Base-by-base conservation (phyloP, 805 yeast genomes). In the Zygotorulaspora chibaensis region DNA sequence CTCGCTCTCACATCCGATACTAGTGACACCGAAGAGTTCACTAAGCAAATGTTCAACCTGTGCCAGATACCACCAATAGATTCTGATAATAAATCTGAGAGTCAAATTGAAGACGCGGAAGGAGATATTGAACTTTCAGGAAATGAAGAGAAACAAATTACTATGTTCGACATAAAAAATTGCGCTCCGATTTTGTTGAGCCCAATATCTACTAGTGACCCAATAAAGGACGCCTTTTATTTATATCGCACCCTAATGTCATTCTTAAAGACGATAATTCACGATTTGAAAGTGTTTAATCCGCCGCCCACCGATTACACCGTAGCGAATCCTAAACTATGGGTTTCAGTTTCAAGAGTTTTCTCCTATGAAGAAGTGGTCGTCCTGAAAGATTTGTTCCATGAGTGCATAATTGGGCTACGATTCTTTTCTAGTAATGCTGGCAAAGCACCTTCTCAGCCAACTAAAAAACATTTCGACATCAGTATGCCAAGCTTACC, bases 321-420 rank as follows among this genome's bases (percentile, higher is more conserved):
- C 12, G 80, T 75, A 8, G 69, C 75, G 41, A 69, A 75, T 35
- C 68, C 73, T 3, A 79, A 75, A 45, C 73, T 74, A 31, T 91
- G 97, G 97, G 82, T 84, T 49, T 93, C 87, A 47, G 76, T 84
- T 15, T 95, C 96, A 0, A 78, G 95, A 52, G 79, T 85, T n/a
- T 82, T 84, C 50, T 81, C 87, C 2, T 79, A 73, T 55, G 96
- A 93, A 63, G 97, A 93, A 59, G 82, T 89, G 25, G 72, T 79
- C 37, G 81, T 91, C 9, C 77, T 93, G 58, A 75, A 87, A 51
- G 77, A 76, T 16, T 72, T 95, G 33, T 89, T 89, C 67, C 77
- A 87, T 48, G 96, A 95, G 56, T 90, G 96, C 42, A 80, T 90
- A 12, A 66, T 79, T 29, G 96, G 96, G 17, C 74, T 91, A 57